These are phyloP conservation scores for Candida takata DNA, from an alignment of 805 yeast species.

Conservation along the genomic window DNA sequence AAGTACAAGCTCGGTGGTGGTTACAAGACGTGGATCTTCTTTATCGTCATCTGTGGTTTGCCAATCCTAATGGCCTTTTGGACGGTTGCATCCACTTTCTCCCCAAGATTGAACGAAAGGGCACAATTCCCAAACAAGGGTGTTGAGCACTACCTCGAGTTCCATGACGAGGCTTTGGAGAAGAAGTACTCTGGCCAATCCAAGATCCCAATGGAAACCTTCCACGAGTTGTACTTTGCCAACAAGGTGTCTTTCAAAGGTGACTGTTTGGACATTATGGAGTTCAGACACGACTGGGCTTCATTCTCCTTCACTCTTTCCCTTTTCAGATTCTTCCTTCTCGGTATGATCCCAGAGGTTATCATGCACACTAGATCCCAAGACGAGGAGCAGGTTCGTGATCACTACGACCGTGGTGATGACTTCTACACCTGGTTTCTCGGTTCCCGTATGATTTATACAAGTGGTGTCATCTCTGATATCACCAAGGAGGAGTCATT, in stretches of 20 bases:
- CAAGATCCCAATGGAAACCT: slow-evolving; percentile 88
- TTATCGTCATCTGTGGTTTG: slow-evolving; percentile 45
- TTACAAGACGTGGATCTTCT: slow-evolving; percentile 55
- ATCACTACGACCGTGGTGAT: slow-evolving; percentile 93
- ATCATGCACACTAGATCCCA: slow-evolving; percentile 87
- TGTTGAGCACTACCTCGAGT: slow-evolving; percentile 72
- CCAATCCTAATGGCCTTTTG: slow-evolving; percentile 81
- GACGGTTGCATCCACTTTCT: slow-evolving; percentile 68
- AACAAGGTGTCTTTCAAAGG: slow-evolving; percentile 84
- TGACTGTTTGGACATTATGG: slow-evolving; percentile 76
- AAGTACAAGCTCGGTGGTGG: slow-evolving; percentile 67
- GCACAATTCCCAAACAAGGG: slow-evolving; percentile 71
- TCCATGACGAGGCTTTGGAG: slow-evolving; percentile 66
- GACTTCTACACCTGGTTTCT: slow-evolving; percentile 91
- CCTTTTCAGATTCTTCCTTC: slow-evolving; percentile 70
- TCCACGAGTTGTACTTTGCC: slow-evolving; percentile 81
- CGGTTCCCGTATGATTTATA: slow-evolving; percentile 92
- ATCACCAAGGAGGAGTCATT: slow-evolving; percentile 64
- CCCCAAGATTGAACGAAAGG: slow-evolving; percentile 78
- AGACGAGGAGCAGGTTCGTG: slow-evolving; percentile 95
- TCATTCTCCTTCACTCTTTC: slow-evolving; percentile 69
- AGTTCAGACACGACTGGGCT: slow-evolving; percentile 90
- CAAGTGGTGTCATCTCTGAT: slow-evolving; percentile 78
- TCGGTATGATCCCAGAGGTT: slow-evolving; percentile 90
- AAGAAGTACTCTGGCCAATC: slow-evolving; percentile 61